These are phyloP conservation scores for Mentha longifolia DNA, from an alignment of 257 asterid genomes.

Conservation along the genomic window DNA sequence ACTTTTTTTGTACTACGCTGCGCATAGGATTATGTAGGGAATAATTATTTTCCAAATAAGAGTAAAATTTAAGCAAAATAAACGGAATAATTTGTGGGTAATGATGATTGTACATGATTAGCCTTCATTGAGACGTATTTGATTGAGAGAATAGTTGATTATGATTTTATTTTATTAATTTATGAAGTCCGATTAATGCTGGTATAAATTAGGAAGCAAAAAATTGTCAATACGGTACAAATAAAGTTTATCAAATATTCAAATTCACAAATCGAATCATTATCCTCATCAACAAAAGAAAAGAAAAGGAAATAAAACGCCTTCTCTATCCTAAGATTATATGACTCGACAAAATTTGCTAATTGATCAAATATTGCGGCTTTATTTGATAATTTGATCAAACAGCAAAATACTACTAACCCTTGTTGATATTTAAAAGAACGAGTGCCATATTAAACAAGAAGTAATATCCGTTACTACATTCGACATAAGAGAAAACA, in stretches of 20 bases:
- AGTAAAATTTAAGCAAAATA: background rate
- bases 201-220: too few relatives aligned
- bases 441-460: background rate
- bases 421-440: background rate
- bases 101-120: background rate
- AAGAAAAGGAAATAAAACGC: too few relatives aligned
- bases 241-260: too few relatives aligned
- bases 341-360: background rate
- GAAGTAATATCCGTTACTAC: background rate
- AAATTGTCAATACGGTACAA: too few relatives aligned
- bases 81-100: background rate
- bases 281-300: too few relatives aligned
- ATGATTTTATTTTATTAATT: too few relatives aligned
- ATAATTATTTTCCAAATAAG: background rate
- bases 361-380: background rate
- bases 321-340: too few relatives aligned
- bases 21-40: background rate
- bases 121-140: background rate
- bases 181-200: too few relatives aligned
- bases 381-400: background rate
- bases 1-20: too few relatives aligned
- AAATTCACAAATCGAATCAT: too few relatives aligned
- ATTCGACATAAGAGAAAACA: too few relatives aligned
- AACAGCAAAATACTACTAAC: background rate
- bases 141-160: too few relatives aligned